Evolutionary conservation across 2,329 filamentous ascomycete species (phyloP).

Genomic region (Ramichloridium luteum): DNA sequence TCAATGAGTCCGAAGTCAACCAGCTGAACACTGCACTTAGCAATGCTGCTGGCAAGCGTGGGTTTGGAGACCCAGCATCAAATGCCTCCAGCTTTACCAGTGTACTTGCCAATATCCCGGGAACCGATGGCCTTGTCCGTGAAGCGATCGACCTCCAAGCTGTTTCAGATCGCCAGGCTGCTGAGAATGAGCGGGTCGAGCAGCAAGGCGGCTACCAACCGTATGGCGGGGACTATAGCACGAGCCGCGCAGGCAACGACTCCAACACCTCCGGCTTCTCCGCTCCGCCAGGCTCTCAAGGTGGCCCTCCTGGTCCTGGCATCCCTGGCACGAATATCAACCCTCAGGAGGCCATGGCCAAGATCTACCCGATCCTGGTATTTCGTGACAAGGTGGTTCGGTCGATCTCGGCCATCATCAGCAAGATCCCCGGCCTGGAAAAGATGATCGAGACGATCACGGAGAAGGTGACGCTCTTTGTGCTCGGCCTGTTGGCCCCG

Average conservation of each 20-base stretch:
- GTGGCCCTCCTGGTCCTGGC: conserved; percentile 28
- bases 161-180: conserved; percentile 36
- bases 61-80: conserved; percentile 21
- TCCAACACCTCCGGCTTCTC: conserved; percentile 17
- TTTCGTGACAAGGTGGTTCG: conserved; percentile 93
- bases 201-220: conserved; percentile 10
- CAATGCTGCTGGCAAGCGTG: conserved; percentile 26
- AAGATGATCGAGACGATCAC: conserved; percentile 84
- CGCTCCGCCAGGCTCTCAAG: conserved; percentile 28
- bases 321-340: conserved; percentile 73
- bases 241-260: conserved; percentile 9
- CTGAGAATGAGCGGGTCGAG: conserved; percentile 23
- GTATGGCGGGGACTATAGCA: conserved; percentile 13
- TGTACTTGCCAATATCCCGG: conserved; percentile 64
- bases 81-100: conserved; percentile 46
- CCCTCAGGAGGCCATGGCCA: conserved; percentile 30
- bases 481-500: conserved; percentile 79
- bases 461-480: conserved; percentile 82
- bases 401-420: conserved; percentile 69
- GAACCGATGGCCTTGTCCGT: conserved; percentile 32
- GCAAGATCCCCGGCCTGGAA: conserved; percentile 86
- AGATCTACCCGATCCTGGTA: conserved; percentile 89
- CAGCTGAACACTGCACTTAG: conserved; percentile 34
- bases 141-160: conserved; percentile 37
- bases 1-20: conserved; percentile 36